Conservation (phyloP, 768 basidiomycete species). For the Termitomyces sp. region DNA sequence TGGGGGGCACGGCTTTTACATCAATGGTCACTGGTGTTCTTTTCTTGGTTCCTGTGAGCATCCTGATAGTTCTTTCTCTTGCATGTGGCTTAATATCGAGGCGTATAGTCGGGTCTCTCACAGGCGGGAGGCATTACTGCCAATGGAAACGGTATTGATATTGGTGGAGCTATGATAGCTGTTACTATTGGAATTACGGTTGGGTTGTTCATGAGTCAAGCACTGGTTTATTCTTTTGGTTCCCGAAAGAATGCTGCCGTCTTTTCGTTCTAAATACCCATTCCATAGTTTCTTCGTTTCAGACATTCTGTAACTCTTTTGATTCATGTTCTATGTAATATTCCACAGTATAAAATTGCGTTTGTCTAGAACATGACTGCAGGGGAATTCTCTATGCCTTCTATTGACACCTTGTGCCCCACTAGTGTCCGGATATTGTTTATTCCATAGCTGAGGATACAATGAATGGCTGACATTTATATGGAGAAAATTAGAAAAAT, state of each 20-base stretch:
- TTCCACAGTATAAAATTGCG: background rate
- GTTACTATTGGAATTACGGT: conserved; percentile 90
- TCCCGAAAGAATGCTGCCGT: conserved; percentile 78
- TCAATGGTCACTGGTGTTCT: conserved; percentile 88
- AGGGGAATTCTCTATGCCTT: conserved; percentile 80
- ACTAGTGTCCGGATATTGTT: conserved; percentile 96
- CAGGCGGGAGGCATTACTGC: conserved; percentile 83
- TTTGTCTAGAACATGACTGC: conserved; percentile 79
- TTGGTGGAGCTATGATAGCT: conserved; percentile 84
- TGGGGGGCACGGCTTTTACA: conserved; percentile 85
- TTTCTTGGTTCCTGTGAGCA: conserved; percentile 77
- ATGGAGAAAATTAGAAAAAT: background rate
- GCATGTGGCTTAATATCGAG: conserved; percentile 1
- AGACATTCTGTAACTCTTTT: conserved; percentile 1
- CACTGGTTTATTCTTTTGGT: conserved; percentile 84
- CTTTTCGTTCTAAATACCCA: conserved; percentile 62
- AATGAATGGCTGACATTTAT: background rate
- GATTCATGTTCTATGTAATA: conserved; percentile 5
- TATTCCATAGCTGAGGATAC: conserved; percentile 75
- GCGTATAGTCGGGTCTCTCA: conserved; percentile 68
- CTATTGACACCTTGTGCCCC: conserved; percentile 94
- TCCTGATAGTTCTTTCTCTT: conserved; percentile 13
- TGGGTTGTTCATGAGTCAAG: conserved; percentile 84
- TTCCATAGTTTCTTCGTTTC: background rate
- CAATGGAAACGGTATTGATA: conserved; percentile 77